phyloP scores from a whole-genome alignment of 2,329 filamentous ascomycete species.

The Botrytis paeoniae region DNA sequence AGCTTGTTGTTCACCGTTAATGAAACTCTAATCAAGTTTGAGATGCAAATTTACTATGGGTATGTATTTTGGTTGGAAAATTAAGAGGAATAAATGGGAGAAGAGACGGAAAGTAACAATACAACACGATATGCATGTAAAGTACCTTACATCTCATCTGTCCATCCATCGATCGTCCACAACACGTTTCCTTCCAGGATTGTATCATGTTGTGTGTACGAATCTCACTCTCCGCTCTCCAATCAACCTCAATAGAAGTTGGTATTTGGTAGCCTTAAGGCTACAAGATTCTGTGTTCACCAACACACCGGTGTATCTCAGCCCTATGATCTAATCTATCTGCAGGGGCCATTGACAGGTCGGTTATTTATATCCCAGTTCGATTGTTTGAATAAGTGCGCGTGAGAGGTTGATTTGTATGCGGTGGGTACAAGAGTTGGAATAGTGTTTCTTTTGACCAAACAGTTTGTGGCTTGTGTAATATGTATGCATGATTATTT shows the following conservation, averaged over 20 bases:
- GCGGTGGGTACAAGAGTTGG: background rate
- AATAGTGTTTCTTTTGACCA: background rate
- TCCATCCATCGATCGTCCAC: conserved; percentile 8
- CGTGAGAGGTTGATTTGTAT: background rate
- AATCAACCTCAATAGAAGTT: background rate
- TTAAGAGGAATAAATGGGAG: background rate
- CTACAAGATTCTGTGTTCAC: conserved; percentile 6
- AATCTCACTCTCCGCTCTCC: conserved; percentile 3
- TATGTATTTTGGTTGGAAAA: background rate
- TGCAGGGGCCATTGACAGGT: conserved; percentile 10
- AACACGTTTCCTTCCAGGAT: conserved; percentile 20
- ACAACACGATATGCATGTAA: background rate
- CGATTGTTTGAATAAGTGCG: background rate
- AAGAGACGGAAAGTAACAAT: background rate
- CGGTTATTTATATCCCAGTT: conserved; percentile 19
- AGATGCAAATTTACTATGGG: too few species aligned
- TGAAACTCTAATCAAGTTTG: background rate
- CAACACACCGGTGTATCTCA: conserved; percentile 6
- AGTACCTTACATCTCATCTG: conserved; percentile 16
- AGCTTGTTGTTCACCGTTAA: background rate
- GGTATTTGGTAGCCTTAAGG: background rate
- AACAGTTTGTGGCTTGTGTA: background rate
- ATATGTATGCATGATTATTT: conserved; percentile 5
- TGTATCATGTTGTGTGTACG: background rate
- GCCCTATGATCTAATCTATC: conserved; percentile 19